Percentiles rank a stretch among this genome's conserved stretches.
Conservation (phyloP, 305 asterid species). For the Salvia sclarea region DNA sequence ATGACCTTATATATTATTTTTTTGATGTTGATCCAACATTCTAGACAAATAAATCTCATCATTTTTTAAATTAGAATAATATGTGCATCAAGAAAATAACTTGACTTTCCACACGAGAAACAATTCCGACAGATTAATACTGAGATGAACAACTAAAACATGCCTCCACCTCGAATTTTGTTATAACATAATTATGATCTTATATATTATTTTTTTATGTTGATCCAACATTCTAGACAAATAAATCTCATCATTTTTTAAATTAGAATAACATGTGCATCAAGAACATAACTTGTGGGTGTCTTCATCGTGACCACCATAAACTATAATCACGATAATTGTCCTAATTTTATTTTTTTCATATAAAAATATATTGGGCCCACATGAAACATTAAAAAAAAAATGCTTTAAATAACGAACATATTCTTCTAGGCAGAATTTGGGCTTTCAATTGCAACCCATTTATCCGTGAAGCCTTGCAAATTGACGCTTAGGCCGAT, state of each 20-base stretch:
- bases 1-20: too few species aligned
- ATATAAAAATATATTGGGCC: constrained; percentile 2
- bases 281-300: constrained; percentile 8
- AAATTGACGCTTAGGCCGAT: neutral
- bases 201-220: neutral
- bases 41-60: neutral
- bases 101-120: too few species aligned
- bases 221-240: neutral
- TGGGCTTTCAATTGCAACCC: constrained; percentile 1
- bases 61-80: neutral
- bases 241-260: neutral
- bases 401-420: constrained; percentile 1
- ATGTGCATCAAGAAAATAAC: too few species aligned
- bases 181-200: too few species aligned
- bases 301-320: constrained; percentile 20
- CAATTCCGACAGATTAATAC: too few species aligned
- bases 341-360: too few species aligned
- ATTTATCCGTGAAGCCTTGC: too few species aligned
- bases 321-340: neutral
- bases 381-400: neutral
- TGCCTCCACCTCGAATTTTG: too few species aligned
- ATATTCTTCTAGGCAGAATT: constrained; percentile 19
- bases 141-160: too few species aligned
- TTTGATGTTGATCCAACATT: neutral
- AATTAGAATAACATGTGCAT: neutral